Evolutionary conservation across 1,284 basidiomycete genomes (phyloP), one percentile per base, ranked within the genome.

Genomic region (Malassezia obtusa): DNA sequence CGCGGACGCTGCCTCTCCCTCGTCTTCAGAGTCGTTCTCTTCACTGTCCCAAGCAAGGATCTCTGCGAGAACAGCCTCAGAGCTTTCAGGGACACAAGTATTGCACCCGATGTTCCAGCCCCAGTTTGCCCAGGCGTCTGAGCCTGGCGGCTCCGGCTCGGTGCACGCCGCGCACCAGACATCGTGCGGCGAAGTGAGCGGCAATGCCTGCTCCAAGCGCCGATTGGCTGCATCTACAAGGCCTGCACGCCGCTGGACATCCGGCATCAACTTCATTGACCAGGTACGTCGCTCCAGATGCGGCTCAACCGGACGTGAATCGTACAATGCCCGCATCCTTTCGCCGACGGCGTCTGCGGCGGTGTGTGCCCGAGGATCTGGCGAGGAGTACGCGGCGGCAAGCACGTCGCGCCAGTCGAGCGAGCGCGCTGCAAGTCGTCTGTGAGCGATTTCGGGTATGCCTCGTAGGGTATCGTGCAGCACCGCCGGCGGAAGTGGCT

Each of bases 391-490:
- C 7, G 46, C 40, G 12, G 28, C 30, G 5, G 28, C n/a, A 3
- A 45, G 11, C 28, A 45, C 43, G 43, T 45, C 43, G n/a, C 47
- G 52, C 52, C 52, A 55, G 9, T 31, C 33, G 17, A 55, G 33
- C 19, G 41, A 25, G 33, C 33, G 46, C 12, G 40, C 31, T 8
- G 24, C 11, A 11, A 31, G 2, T 9, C 32, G 40, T 12, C 43
- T 26, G 1, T 45, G 43, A 1, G 17, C 43, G 5, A 33, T 10
- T 17, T 25, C 30, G 4, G 49, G 41, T 3, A 25, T 40, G 35
- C 37, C 45, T 12, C 17, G 15, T 3, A 55, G 22, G 5, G 35
- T n/a, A 14, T 19, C 33, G 10, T 19, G 3, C n/a, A 26, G 15
- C 15, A 14, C 17, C 17, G 30, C 9, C 19, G 24, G 45, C 30